Evolutionary conservation across 2,329 filamentous ascomycete genomes (phyloP), one percentile per base, ranked within the genome.

Genomic region (Nothopassalora personata): DNA sequence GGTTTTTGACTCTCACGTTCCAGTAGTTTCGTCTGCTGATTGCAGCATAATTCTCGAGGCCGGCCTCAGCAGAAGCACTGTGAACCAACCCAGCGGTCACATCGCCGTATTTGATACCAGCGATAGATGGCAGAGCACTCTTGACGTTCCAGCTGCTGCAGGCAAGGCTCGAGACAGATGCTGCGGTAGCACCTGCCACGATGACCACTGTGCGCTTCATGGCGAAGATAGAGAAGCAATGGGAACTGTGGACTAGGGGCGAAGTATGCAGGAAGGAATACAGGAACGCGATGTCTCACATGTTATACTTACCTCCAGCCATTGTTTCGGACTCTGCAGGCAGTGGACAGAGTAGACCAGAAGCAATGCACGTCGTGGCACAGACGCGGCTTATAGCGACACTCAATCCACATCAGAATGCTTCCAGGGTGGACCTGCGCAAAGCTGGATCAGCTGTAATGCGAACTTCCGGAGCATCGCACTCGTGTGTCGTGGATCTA

Each of bases 21-120:
- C 61, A 63, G 39, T 54, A 63, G 28, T 63, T 61, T 34, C 60
- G 60, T 30, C 58, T 58, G 51, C 30, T 19, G 15, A 55, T 60
- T 11, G 54, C 58, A 28, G 58, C 55, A 45, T 63, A 63, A 23
- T 60, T 60, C 33, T 58, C 59, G n/a, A n/a, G n/a, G 46, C 58
- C 55, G 30, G 60, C 57, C 47, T 49, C 48, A 13, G 60, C 53
- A 9, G 60, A 63, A 10, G 55, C 50, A 18, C 60, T 63, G 43
- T 58, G 58, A 48, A 60, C 58, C 4, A 36, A 23, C 8, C 53
- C 23, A 28, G 60, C 58, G 4, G 55, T 60, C 15, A 63, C 58
- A 36, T 56, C 56, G 27, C 60, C 58, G 52, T 45, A 63, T n/a
- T 30, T 46, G 30, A 63, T 39, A 7, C 60, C 58, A n/a, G 52